Evolutionary conservation across 805 yeast genomes (phyloP).

Genomic region (baker's yeast (Saccharomyces cerevisiae)): DNA sequence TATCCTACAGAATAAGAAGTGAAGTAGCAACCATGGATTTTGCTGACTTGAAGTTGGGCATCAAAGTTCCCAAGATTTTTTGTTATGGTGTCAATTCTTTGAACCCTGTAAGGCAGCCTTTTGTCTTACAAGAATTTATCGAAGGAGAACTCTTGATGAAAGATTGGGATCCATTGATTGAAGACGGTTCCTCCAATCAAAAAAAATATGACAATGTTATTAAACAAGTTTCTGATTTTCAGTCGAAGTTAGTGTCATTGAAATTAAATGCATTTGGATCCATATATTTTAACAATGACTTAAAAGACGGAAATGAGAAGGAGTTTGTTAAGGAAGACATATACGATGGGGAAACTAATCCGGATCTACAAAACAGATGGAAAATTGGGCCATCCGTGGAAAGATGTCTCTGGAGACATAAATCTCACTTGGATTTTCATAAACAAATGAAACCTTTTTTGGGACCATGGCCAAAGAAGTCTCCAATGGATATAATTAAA

Average conservation of each 20-base stretch:
- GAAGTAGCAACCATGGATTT: conserved; percentile 95
- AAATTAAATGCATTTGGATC: conserved; percentile 74
- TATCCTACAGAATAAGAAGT: conserved; percentile 62
- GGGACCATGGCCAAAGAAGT: conserved; percentile 68
- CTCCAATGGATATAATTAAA: conserved; percentile 55
- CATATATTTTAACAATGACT: conserved; percentile 46
- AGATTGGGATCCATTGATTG: conserved; percentile 80
- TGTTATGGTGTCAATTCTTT: conserved; percentile 52
- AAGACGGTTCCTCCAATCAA: conserved; percentile 43
- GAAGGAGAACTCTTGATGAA: conserved; percentile 81
- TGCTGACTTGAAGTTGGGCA: conserved; percentile 50
- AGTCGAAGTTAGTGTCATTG: conserved; percentile 44
- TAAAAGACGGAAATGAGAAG: not conserved
- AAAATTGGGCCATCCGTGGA: conserved; percentile 86
- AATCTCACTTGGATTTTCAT: conserved; percentile 42
- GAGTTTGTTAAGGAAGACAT: not conserved
- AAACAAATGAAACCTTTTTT: conserved; percentile 34
- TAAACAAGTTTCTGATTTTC: conserved; percentile 64
- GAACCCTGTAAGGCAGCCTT: conserved; percentile 66
- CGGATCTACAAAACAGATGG: conserved; percentile 58
- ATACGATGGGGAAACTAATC: conserved; percentile 57
- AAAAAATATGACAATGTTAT: conserved; percentile 52
- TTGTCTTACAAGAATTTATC: conserved; percentile 69
- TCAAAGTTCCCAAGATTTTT: conserved; percentile 66
- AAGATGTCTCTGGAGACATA: conserved; percentile 65